phyloP scores from a whole-genome alignment of 1,139 yeast genomes.

The Geotrichum australiense region DNA sequence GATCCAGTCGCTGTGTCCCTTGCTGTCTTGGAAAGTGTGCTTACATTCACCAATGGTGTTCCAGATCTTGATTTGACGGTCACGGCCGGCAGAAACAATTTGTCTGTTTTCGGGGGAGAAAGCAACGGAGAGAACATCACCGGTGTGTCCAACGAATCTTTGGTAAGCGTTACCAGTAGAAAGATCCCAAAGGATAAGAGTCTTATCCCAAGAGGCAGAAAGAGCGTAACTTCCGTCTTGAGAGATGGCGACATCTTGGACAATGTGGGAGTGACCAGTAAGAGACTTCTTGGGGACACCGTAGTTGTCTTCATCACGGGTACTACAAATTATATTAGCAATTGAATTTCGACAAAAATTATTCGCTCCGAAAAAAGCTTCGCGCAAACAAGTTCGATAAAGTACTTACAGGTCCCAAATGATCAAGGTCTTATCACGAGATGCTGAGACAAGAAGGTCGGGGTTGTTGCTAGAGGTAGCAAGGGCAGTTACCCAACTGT shows the following conservation, averaged over 20 bases:
- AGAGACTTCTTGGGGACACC: constrained; percentile 98
- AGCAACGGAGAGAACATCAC: constrained; percentile 95
- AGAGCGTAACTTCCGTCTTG: constrained; percentile 98
- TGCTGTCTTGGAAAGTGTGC: constrained; percentile 62
- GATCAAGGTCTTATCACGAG: constrained; percentile 98
- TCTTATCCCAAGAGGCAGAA: constrained; percentile 99
- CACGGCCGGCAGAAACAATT: constrained; percentile 98
- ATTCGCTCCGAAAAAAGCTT: too few relatives aligned
- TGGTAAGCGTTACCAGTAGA: constrained; percentile 89
- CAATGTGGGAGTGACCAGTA: constrained; percentile 98
- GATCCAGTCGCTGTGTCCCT: constrained; percentile 99
- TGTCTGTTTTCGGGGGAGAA: constrained; percentile 96
- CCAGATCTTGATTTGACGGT: constrained; percentile 99
- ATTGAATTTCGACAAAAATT: background rate
- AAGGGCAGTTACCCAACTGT: constrained; percentile 89
- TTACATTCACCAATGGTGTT: constrained; percentile 98
- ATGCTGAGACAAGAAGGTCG: constrained; percentile 95
- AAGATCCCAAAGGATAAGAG: constrained; percentile 98
- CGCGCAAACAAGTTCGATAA: too few relatives aligned
- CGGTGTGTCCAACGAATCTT: constrained; percentile 97
- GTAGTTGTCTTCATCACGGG: constrained; percentile 94
- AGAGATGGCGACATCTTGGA: constrained; percentile 95
- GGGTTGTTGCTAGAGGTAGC: constrained; percentile 99
- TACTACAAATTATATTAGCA: constrained; percentile 26
- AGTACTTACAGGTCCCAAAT: constrained; percentile 75